Base-by-base conservation (phyloP, 106 monocot genomes). In the Agapanthus africanus region DNA sequence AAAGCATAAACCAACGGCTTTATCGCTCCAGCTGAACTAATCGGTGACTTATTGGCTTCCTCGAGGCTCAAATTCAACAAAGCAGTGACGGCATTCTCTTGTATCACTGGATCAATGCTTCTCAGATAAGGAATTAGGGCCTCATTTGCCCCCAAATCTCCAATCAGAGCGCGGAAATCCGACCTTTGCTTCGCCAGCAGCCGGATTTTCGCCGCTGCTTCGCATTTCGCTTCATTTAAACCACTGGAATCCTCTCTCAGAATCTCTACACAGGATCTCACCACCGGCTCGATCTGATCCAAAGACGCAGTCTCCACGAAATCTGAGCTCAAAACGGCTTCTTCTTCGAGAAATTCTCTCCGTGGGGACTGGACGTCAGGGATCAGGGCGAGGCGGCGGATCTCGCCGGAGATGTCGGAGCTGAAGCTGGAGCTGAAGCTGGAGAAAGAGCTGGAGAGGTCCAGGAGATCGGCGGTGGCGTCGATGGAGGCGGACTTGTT, bases 71-170 rank as follows among this genome's bases (percentile, higher is more conserved):
- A 75, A 79, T 91, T 91, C 15, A 91, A 78, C 31, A 91, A 66
- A 9, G 91, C 87, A 4, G 91, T 91, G 14, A 80, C 91, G 3
- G 87, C 80, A 70, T 85, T 87, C 71, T 82, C 82, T 73, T 91
- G 87, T 54, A 75, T 32, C 31, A 41, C 67, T 25, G 91, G 80
- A 57, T 87, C 84, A 6, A 63, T 41, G 75, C 82, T 80, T 14
- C 73, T 68, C 11, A 91, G 80, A 4, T 80, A 68, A 8, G 67
- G 63, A 23, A 91, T 40, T 9, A 91, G 82, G 14, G 71, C 61
- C 23, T 78, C 74, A 36, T 87, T 80, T 8, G 82, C 91, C 13
- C 84, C 87, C 2, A 71, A 72, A 4, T 64, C 34, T 0, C 80
- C 91, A 59, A 91, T 82, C 51, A 87, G 15, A 11, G 63, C 70